A percentile compares a stretch with the other conserved stretches of the same genome.
Conservation (phyloP, 2,329 filamentous ascomycete species). For the Aspergillus pseudonomiae region DNA sequence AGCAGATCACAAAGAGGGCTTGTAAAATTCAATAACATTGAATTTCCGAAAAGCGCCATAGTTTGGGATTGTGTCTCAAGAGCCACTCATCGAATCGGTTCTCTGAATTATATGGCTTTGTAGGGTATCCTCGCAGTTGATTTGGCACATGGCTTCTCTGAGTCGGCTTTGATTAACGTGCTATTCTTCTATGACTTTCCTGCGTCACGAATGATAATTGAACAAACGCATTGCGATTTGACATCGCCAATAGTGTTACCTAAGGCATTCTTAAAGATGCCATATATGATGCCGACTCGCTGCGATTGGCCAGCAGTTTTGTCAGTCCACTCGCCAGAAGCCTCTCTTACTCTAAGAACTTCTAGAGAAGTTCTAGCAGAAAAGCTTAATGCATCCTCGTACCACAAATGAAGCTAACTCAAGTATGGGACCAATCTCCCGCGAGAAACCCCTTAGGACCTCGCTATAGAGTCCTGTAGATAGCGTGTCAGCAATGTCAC, state of each 20-base stretch:
- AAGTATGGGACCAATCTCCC: background rate
- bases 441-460: background rate
- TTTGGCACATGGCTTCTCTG: background rate
- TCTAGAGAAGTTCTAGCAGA: conserved; percentile 1
- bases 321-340: background rate
- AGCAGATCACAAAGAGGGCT: background rate
- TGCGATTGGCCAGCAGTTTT: background rate
- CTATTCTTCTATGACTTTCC: background rate
- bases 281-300: background rate
- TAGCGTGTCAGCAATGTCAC: background rate
- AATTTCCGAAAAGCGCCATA: background rate
- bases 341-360: background rate
- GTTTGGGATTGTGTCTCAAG: background rate
- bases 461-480: background rate
- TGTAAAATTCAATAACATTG: background rate
- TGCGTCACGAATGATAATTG: background rate
- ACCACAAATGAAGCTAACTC: no score
- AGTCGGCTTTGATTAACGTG: background rate
- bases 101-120: background rate
- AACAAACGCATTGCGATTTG: background rate
- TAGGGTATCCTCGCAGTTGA: background rate
- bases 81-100: background rate
- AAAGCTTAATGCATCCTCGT: conserved; percentile 1
- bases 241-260: background rate
- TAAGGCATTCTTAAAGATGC: background rate